phyloP scores from a whole-genome alignment of 2,329 filamentous ascomycete genomes.

The Boeremia exigua region DNA sequence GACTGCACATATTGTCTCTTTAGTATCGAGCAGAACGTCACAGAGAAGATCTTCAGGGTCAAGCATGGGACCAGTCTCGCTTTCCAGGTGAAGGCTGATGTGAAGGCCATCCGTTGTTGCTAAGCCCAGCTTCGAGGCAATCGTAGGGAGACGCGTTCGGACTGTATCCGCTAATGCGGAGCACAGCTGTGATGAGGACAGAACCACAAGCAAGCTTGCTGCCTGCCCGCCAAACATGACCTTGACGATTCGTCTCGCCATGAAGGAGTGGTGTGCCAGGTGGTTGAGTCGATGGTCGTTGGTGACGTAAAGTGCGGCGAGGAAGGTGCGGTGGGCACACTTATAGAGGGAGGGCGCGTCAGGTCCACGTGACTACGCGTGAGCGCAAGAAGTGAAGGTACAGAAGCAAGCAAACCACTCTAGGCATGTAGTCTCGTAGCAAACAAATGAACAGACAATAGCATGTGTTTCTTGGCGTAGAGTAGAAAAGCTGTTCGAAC shows the following conservation, averaged over 20 bases:
- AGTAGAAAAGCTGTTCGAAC: no score
- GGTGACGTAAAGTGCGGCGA: neutral
- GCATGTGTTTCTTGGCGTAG: no score
- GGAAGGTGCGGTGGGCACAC: neutral
- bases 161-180: neutral
- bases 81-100: neutral
- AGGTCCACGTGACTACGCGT: neutral
- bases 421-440: no score
- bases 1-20: neutral
- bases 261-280: neutral
- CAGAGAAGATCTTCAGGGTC: neutral
- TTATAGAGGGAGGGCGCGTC: neutral
- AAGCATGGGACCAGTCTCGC: neutral
- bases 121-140: neutral
- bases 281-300: neutral
- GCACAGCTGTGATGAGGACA: neutral
- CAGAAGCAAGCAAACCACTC: neutral
- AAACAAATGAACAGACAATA: no score
- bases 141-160: neutral
- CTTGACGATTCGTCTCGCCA: slow-evolving; percentile 15
- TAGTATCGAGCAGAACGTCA: neutral
- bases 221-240: neutral
- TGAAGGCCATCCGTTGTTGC: neutral
- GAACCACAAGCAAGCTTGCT: neutral
- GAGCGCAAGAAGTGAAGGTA: neutral